Evolutionary conservation across 208 protist species (phyloP).

Genomic region (Herpetomonas muscarum): DNA sequence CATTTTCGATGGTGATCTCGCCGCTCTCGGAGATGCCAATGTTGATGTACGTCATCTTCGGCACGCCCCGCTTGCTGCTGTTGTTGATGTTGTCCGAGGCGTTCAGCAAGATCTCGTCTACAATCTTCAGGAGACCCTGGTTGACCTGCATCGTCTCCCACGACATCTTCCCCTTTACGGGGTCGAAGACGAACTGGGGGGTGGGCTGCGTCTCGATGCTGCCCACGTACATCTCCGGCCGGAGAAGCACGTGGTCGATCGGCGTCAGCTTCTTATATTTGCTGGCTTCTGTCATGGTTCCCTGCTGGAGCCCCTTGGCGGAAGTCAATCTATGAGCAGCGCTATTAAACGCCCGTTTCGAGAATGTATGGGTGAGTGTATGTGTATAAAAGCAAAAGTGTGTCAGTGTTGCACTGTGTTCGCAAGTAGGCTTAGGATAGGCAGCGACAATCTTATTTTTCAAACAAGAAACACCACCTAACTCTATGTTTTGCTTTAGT

Average conservation of each 20-base stretch:
- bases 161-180: constrained; percentile 71
- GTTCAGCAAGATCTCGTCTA: constrained; percentile 99
- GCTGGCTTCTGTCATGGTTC: constrained; percentile 65
- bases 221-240: constrained; percentile 98
- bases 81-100: constrained; percentile 96
- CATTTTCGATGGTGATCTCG: constrained; percentile 94
- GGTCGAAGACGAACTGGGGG: constrained; percentile 90
- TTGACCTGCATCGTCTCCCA: constrained; percentile 93
- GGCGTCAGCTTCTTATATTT: constrained; percentile 92
- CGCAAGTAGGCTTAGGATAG: too few relatives aligned
- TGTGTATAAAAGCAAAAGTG: too few relatives aligned
- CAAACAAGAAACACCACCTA: too few relatives aligned
- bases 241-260: constrained; percentile 96
- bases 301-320: background rate
- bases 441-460: too few relatives aligned
- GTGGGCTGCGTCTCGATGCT: constrained; percentile 82
- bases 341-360: too few relatives aligned
- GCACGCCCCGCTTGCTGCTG: constrained; percentile 21
- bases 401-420: too few relatives aligned
- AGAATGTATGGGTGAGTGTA: too few relatives aligned
- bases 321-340: too few relatives aligned
- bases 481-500: too few relatives aligned
- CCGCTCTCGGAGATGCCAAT: constrained; percentile 87
- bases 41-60: constrained; percentile 85
- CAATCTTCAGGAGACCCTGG: constrained; percentile 96